A percentile compares a stretch with the other conserved stretches of the same genome.
Conservation (phyloP, 2,329 filamentous ascomycete genomes). For the Chlorencoelia australis region DNA sequence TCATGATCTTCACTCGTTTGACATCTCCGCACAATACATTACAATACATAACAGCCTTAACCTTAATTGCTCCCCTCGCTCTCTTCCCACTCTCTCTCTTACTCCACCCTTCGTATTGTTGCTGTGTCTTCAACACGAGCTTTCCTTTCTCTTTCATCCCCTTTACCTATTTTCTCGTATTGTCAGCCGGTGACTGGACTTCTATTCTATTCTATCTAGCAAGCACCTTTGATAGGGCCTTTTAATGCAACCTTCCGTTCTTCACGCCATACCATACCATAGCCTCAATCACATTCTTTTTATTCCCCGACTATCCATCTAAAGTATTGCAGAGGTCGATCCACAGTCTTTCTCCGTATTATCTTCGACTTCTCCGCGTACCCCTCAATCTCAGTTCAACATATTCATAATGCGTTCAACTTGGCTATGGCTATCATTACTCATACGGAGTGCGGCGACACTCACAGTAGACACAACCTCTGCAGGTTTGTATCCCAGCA, state of each 20-base stretch:
- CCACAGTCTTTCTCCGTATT: conserved; percentile 1
- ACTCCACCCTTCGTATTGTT: neutral
- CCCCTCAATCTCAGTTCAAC: conserved; percentile 1
- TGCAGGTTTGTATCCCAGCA: conserved; percentile 5
- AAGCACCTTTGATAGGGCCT: conserved; percentile 22
- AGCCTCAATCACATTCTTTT: neutral
- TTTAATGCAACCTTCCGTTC: conserved; percentile 7
- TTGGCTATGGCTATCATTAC: conserved; percentile 16
- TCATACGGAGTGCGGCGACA: conserved; percentile 9
- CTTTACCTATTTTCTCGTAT: neutral
- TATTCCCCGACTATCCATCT: conserved; percentile 2
- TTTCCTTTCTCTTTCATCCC: neutral
- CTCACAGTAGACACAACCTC: conserved; percentile 20
- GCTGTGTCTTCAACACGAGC: neutral
- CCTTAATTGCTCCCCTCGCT: no score
- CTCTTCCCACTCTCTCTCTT: neutral
- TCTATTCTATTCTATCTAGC: conserved; percentile 6
- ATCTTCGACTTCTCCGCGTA: conserved; percentile 1
- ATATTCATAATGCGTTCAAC: conserved; percentile 10
- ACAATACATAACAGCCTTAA: no score
- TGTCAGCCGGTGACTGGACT: neutral
- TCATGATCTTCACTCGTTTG: neutral
- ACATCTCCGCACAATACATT: no score
- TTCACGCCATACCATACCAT: neutral
- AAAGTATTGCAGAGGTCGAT: neutral